Base-by-base conservation (phyloP, 2,329 filamentous ascomycete species). In the Dichotomopilus funicola region DNA sequence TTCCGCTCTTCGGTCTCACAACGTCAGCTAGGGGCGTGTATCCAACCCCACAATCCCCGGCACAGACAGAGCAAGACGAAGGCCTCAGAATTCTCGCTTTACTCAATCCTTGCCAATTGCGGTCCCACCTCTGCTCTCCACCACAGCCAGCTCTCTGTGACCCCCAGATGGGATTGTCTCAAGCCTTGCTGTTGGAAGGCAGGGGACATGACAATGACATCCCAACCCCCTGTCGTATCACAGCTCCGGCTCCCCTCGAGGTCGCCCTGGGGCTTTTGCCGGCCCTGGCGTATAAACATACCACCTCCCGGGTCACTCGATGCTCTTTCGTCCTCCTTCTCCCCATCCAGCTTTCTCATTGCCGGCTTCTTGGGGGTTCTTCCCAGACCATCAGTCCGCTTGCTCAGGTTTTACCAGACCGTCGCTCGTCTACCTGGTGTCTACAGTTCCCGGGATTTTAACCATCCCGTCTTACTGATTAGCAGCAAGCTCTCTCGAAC, bases 371-470 rank as follows among this genome's bases (percentile, higher is more conserved):
- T 53, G 51, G 54, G 49, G 5, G 6, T 9, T 56, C 46, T 50
- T 49, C 53, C 47, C 56, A 27, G 34, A 51, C 59, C 55, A 62
- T 62, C 63, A 64, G 61, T 61, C 64, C 19, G 53, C 63, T 68
- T 64, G 63, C 60, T 65, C 61, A 67, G 64, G 64, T 63, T 67
- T 37, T 31, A 13, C 31, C 45, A 61, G 54, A 57, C 64, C 47
- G 56, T 65, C 66, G 58, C 45, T 55, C 49, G 27, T 10, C 36
- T 1, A 40, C 54, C 33, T 56, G 41, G 53, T 56, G 45, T 54
- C 51, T 57, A 50, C 46, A 51, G 42, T 54, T 49, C 45, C 35
- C n/a, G 33, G 42, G 44, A 8, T 45, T 45, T 43, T 33, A 35
- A 40, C 44, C 31, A 37, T 41, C 2, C 12, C 7, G 41, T 10